Evolutionary conservation across 208 protist genomes (phyloP), one percentile per base, ranked within the genome.

Genomic region (Leishmania lainsoni): DNA sequence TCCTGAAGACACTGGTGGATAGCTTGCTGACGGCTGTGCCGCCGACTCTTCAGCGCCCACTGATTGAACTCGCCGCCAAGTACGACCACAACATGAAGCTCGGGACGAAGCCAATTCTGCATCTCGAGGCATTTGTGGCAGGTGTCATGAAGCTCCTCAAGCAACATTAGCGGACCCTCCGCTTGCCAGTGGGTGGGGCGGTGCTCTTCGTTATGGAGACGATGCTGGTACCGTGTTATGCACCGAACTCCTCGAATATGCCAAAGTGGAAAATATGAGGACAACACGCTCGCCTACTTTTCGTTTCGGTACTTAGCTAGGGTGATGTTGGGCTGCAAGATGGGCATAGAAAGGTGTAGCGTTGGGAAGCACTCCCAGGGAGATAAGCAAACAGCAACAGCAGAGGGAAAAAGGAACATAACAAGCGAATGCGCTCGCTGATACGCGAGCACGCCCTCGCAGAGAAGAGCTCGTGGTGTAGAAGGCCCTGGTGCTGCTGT

Each of bases 41-140:
- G 52, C 81, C 85, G 9, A 20, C 75, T 6, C 78, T 99, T 20
- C 94, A 98, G 69, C 75, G 73, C 32, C 86, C 96, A n/a, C 73
- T 99, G 0, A 89, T 99, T n/a, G 83, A 95, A 48, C 90, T 95
- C 48, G 98, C 99, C 0, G 98, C 98, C 20, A 89, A 92, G 83
- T 99, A 98, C 89, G 98, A 99, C 77, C 98, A 99, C 83, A 95
- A 99, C 75, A 97, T 99, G 87, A 98, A 98, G 84, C 84, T 96
- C 0, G 99, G 99, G 32, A 95, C 93, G 8, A 99, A 99, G 87
- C 91, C 97, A 48, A 99, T 99, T 71, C 96, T 99, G 58, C 99
- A 99, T 86, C 83, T 99, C 14, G 99, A 99, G 87, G 99, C 99
- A 0, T 99, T 99, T 86, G 85, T 98, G 12, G 93, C 95, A 0